Percentiles rank a stretch among this genome's conserved stretches.
These are phyloP conservation scores for Fistulinella cinereoalba DNA, from an alignment of 1,284 basidiomycete species.

Conservation along the genomic window DNA sequence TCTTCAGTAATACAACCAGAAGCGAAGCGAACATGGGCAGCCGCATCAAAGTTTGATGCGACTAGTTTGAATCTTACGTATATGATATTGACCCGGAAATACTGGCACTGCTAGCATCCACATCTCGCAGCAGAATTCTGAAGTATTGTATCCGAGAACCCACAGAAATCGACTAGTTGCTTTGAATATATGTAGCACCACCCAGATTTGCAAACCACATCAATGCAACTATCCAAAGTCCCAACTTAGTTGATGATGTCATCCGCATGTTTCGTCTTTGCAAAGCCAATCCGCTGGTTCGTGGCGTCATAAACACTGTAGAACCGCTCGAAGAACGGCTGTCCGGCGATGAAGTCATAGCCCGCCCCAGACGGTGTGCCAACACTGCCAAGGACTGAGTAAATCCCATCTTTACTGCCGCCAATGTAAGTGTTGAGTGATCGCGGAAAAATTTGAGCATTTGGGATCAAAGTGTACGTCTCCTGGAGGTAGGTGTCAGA, in stretches of 20 bases:
- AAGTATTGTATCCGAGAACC: too few relatives aligned
- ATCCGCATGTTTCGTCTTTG: slow-evolving; percentile 52
- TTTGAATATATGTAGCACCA: too few relatives aligned
- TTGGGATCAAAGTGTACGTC: slow-evolving; percentile 41
- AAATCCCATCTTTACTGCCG: slow-evolving; percentile 41
- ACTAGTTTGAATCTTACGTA: too few relatives aligned
- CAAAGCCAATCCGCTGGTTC: slow-evolving; percentile 53
- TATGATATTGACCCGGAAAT: too few relatives aligned
- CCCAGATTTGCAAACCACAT: too few relatives aligned
- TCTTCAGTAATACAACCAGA: too few relatives aligned
- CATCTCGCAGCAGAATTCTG: too few relatives aligned
- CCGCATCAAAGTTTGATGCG: too few relatives aligned
- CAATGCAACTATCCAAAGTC: too few relatives aligned
- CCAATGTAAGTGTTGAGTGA: slow-evolving; percentile 43
- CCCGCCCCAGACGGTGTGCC: slow-evolving; percentile 41
- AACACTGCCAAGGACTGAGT: slow-evolving; percentile 48
- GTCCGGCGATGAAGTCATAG: slow-evolving; percentile 53
- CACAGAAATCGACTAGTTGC: too few relatives aligned
- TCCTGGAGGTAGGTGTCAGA: slow-evolving; percentile 15
- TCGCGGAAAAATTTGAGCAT: slow-evolving; percentile 51
- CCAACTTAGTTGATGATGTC: slow-evolving; percentile 21
- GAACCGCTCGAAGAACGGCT: slow-evolving; percentile 61
- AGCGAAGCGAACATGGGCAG: too few relatives aligned
- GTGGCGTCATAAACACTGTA: slow-evolving; percentile 64
- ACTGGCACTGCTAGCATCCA: too few relatives aligned